Percentiles rank a stretch among this genome's conserved stretches.
Evolutionary conservation across 2,329 filamentous ascomycete species (phyloP).

Genomic region (Fusarium sp.): DNA sequence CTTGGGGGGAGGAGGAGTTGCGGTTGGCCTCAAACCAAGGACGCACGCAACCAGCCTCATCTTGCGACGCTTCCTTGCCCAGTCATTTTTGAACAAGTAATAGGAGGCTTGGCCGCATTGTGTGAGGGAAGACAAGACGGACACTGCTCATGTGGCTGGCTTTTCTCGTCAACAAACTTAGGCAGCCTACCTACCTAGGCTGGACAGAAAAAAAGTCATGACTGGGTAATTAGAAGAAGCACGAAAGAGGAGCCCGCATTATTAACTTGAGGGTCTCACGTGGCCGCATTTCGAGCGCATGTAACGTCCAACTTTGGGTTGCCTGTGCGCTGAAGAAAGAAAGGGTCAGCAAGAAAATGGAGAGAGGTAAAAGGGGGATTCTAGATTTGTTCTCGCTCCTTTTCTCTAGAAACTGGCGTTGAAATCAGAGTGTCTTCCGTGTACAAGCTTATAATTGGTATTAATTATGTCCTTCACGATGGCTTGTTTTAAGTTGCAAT

Average conservation of each 20-base stretch:
- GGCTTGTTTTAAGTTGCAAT: slow-evolving; percentile 9
- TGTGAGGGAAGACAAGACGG: not conserved
- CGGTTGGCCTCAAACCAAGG: not conserved
- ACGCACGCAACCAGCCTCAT: slow-evolving; percentile 7
- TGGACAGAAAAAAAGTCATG: not conserved
- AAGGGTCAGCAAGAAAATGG: not conserved
- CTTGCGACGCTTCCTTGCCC: not conserved
- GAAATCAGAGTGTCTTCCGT: not conserved
- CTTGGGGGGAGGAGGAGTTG: not conserved
- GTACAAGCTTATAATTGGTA: not conserved
- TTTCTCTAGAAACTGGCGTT: not conserved
- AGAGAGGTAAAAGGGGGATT: not conserved
- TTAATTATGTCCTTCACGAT: not conserved
- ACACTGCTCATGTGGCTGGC: not conserved
- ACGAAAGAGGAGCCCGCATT: not conserved
- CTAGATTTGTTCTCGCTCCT: not conserved
- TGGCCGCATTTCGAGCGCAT: slow-evolving; percentile 27
- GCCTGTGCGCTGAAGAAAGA: slow-evolving; percentile 26
- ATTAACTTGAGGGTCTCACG: slow-evolving; percentile 32
- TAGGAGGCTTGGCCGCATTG: not conserved
- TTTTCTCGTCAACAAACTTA: not conserved
- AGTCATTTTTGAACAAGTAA: not conserved
- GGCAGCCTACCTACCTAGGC: not conserved
- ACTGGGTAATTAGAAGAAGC: not conserved
- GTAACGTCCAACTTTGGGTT: slow-evolving; percentile 22